Base-by-base conservation (phyloP, 176 grass and related monocot species). In the Oryza meyeriana region DNA sequence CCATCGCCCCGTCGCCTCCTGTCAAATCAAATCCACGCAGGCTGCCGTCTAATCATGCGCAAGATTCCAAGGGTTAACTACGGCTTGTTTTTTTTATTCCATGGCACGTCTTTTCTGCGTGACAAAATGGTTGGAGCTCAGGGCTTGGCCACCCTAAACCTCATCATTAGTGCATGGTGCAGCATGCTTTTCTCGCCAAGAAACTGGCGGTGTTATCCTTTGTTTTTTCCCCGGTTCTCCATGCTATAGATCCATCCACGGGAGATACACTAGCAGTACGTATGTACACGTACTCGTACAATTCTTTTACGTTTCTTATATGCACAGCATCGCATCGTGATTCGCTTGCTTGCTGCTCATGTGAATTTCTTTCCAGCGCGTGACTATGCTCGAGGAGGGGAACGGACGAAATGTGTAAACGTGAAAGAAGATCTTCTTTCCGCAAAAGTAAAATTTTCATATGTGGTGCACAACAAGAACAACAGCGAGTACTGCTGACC, bases 81-180 rank as follows among this genome's bases (percentile, higher is more conserved):
- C 62, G 63, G 30, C 10, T 1, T 69, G 10, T 29, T 38, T 62
- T 69, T 48, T 62, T 33, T 83, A 52, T 85, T 70, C 81, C 31
- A 18, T 0, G 61, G 87, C 87, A 25, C 87, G 82, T 33, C 87
- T 85, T 89, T 89, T 89, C 72, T 16, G 72, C 55, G 78, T 85
- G 78, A 77, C 78, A 89, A 81, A 85, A 89, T 81, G 87, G 77
- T 76, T 76, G 87, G 77, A 81, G 52, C 64, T 80, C 76, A 68
- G 78, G 66, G 39, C 64, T 82, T 87, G 34, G 12, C 48, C 16
- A 9, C 18, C 69, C 17, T 63, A 79, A 79, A 79, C 5, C 81
- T 74, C 87, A 88, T 84, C 69, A 88, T 88, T 80, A 80, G 87
- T 11, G 66, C 61, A 32, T 55, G 50, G 50, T n/a, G n/a, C 50